phyloP scores from a whole-genome alignment of 2,329 filamentous ascomycete species.

The Trichoderma cornu-damae region DNA sequence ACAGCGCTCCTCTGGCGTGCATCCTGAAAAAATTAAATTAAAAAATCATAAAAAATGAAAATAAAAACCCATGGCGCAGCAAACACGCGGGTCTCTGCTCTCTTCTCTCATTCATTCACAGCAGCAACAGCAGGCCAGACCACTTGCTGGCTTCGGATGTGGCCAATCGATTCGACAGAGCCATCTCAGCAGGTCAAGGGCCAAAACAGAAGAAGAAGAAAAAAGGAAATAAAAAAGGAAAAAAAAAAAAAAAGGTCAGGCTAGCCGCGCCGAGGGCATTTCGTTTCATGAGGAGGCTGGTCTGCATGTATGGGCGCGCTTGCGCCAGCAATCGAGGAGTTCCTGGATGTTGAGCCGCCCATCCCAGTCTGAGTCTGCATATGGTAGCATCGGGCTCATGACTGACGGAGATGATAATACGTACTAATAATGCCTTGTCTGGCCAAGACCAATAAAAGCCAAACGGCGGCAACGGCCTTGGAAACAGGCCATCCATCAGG shows the following conservation, averaged over 20 bases:
- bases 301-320: conserved; percentile 5
- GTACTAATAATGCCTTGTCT: neutral
- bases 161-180: conserved; percentile 9
- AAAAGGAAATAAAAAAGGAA: no score
- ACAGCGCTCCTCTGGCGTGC: neutral
- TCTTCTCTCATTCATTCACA: no score
- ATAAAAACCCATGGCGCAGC: neutral
- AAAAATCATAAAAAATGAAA: no score
- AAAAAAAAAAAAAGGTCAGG: no score
- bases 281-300: conserved; percentile 13
- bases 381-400: neutral
- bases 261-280: conserved; percentile 15
- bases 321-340: conserved; percentile 4
- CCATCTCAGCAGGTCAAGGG: neutral
- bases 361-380: neutral
- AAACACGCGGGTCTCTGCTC: neutral
- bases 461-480: conserved; percentile 11
- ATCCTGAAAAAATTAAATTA: no score
- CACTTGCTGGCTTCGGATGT: neutral
- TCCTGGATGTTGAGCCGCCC: conserved; percentile 13
- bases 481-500: neutral
- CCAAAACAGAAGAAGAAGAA: neutral
- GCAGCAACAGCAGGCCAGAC: neutral
- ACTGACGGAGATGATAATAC: no score
- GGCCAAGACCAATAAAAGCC: conserved; percentile 2